Percentiles rank a stretch among this genome's conserved stretches.
These are phyloP conservation scores for Tylopilus microsporus DNA, from an alignment of 1,284 basidiomycete species.

Conservation along the genomic window DNA sequence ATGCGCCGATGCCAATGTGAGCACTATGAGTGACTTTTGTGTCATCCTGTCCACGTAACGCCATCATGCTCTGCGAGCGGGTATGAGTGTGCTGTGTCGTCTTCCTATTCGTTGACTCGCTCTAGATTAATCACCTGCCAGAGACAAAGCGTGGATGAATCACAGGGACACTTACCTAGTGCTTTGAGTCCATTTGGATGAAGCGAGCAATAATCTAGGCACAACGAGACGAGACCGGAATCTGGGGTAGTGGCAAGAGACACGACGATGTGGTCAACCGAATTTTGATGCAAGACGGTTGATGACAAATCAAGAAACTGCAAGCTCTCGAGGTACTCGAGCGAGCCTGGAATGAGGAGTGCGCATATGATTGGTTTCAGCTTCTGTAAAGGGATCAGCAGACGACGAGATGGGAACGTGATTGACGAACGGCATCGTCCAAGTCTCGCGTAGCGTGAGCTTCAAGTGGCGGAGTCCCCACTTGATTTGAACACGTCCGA, in stretches of 20 bases:
- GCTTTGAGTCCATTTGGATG: constrained; percentile 70
- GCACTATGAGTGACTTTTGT: background rate
- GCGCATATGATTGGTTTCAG: constrained; percentile 75
- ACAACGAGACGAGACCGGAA: constrained; percentile 66
- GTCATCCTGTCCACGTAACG: background rate
- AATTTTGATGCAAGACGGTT: constrained; percentile 79
- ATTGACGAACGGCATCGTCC: constrained; percentile 60
- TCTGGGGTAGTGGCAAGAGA: constrained; percentile 56
- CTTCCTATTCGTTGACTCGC: constrained; percentile 8
- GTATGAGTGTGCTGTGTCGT: no score
- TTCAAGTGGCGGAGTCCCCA: constrained; percentile 72
- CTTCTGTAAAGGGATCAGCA: constrained; percentile 6
- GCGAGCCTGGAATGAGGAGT: constrained; percentile 76
- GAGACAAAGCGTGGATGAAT: no score
- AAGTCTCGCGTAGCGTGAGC: constrained; percentile 76
- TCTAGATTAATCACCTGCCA: constrained; percentile 11
- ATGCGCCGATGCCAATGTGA: background rate
- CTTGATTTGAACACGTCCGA: constrained; percentile 87
- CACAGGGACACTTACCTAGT: constrained; percentile 53
- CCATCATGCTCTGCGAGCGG: background rate
- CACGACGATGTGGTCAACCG: constrained; percentile 76
- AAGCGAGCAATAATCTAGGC: constrained; percentile 78
- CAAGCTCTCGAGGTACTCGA: constrained; percentile 74
- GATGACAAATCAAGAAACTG: constrained; percentile 88
- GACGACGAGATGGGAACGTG: background rate